phyloP scores from a whole-genome alignment of 495 filamentous ascomycete genomes.

The Barbatosphaeria neglecta region DNA sequence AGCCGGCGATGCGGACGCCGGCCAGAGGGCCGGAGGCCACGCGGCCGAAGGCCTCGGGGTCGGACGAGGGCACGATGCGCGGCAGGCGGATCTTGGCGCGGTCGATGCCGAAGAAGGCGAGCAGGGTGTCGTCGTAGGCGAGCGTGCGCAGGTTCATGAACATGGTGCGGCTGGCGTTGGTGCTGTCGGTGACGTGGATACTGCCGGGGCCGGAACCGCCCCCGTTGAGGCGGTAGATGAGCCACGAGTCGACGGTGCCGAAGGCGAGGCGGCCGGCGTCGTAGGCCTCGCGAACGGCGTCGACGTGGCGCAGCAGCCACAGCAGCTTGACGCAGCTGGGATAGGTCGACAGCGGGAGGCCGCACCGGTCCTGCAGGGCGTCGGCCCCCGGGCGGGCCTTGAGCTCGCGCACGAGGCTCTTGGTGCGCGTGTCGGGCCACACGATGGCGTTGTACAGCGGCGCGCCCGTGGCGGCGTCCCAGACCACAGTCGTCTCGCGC shows the following conservation, averaged over 20 bases:
- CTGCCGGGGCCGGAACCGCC: slow-evolving; percentile 45
- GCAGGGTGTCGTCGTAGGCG: slow-evolving; percentile 70
- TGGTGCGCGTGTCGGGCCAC: slow-evolving; percentile 87
- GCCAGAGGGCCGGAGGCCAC: slow-evolving; percentile 56
- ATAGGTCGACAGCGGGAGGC: slow-evolving; percentile 86
- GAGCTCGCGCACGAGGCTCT: slow-evolving; percentile 66
- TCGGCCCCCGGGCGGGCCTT: slow-evolving; percentile 57
- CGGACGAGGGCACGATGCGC: slow-evolving; percentile 77
- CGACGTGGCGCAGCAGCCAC: slow-evolving; percentile 70
- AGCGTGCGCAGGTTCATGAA: slow-evolving; percentile 87
- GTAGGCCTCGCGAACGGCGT: slow-evolving; percentile 63
- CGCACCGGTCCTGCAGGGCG: slow-evolving; percentile 61
- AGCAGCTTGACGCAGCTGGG: slow-evolving; percentile 81
- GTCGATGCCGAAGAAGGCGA: slow-evolving; percentile 78
- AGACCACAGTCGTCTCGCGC: slow-evolving; percentile 84
- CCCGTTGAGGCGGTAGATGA: slow-evolving; percentile 83
- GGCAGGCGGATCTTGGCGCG: slow-evolving; percentile 64
- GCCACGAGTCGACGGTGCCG: slow-evolving; percentile 89
- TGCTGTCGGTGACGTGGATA: slow-evolving; percentile 75
- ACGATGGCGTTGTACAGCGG: slow-evolving; percentile 82
- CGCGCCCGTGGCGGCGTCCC: slow-evolving; percentile 80
- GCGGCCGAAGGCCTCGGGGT: slow-evolving; percentile 61
- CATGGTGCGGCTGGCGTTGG: slow-evolving; percentile 92
- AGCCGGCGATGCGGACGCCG: slow-evolving; percentile 73
- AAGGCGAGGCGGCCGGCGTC: slow-evolving; percentile 73